Base-by-base conservation (phyloP, 2,329 filamentous ascomycete genomes). In the Fusarium sp. region DNA sequence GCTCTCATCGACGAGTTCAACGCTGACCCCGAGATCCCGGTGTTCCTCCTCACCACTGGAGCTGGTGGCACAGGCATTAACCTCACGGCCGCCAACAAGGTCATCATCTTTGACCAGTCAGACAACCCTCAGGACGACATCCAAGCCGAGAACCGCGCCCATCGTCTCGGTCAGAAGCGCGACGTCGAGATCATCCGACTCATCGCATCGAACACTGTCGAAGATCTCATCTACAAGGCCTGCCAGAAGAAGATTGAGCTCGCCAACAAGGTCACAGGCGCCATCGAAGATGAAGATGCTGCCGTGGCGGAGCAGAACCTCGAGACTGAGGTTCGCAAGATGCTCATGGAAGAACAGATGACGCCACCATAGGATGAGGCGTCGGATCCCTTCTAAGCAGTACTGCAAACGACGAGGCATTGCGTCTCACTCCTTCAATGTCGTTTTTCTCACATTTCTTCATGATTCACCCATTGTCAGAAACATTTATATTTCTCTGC, bases 91-190 rank as follows among this genome's bases (percentile, higher is more conserved):
- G 97, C 97, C 6, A 98, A 98, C 86, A 98, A 98, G 84, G 96
- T 99, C 76, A 91, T 99, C 83, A 97, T 99, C 79, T 98, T 98
- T 81, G 97, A 99, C 83, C 93, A 94, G 73, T 94, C 92, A n/a
- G 98, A 98, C 85, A 99, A 99, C 78, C 97, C 97, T 0, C 97
- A 99, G 81, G 96, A 98, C 76, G 97, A 99, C 80, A 92, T 98
- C n/a, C 97, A 99, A 82, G 97, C 97, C 0, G 97, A 98, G 86
- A 98, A 99, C 82, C 92, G 97, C 20, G 97, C 97, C 0, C 97
- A 99, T 84, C 93, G 97, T 15, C 94, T 99, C 10, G 97, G 97
- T 0, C 97, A 99, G 85, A 95, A 90, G 33, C 88, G 94, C 17
- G 93, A 96, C 38, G 97, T 99, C 2, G 96, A 99, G 81, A 93